phyloP scores from a whole-genome alignment of 495 filamentous ascomycete genomes.

The Schizothecium vesticola region DNA sequence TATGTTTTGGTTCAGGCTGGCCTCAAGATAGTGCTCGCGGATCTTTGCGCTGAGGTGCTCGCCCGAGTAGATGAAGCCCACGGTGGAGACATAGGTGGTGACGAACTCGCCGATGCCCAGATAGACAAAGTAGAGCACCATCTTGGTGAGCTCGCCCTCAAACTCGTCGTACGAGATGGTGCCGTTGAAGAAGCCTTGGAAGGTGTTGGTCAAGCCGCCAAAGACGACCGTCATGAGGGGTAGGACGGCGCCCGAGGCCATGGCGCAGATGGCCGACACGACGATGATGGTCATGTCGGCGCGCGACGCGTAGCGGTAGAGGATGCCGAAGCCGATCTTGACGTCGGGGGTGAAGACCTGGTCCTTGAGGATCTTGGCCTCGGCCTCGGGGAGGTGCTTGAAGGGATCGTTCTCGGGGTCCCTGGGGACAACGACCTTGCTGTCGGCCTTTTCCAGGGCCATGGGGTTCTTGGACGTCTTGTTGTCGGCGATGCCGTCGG shows the following conservation, averaged over 20 bases:
- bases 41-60: constrained; percentile 85
- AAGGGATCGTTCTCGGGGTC: constrained; percentile 44
- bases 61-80: constrained; percentile 90
- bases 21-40: constrained; percentile 73
- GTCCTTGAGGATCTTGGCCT: constrained; percentile 60
- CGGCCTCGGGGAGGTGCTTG: constrained; percentile 52
- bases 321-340: constrained; percentile 57
- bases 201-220: constrained; percentile 66
- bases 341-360: constrained; percentile 66
- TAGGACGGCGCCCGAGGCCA: constrained; percentile 72
- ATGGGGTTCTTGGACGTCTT: background rate
- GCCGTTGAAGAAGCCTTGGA: constrained; percentile 57
- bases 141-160: constrained; percentile 51
- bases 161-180: constrained; percentile 49
- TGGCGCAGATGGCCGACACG: constrained; percentile 60
- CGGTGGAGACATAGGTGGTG: constrained; percentile 72
- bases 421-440: constrained; percentile 34
- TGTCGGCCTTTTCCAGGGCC: constrained; percentile 46
- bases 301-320: constrained; percentile 76
- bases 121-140: constrained; percentile 87
- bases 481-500: background rate
- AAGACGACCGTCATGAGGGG: constrained; percentile 88
- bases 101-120: constrained; percentile 82
- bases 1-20: constrained; percentile 85
- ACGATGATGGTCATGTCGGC: constrained; percentile 69